Evolutionary conservation across 2,329 filamentous ascomycete genomes (phyloP).

Genomic region (Didymella glomerata): DNA sequence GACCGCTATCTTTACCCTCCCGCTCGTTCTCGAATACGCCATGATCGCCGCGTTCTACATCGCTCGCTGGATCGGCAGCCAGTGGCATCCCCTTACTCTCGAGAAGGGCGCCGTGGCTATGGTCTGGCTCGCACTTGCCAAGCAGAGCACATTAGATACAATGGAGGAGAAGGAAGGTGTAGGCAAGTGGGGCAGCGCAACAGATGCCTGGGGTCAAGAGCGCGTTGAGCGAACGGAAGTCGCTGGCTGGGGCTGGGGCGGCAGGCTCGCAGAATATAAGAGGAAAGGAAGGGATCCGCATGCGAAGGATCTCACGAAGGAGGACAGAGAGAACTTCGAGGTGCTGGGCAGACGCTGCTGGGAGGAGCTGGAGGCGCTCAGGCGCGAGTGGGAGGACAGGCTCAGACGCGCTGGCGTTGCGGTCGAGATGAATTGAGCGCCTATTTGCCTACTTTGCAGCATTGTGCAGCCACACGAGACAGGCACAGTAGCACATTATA

Average conservation of each 20-base stretch:
- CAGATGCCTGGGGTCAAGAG: constrained; percentile 65
- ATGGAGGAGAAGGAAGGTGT: constrained; percentile 61
- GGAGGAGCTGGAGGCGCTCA: constrained; percentile 75
- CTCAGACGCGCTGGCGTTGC: constrained; percentile 51
- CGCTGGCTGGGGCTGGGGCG: constrained; percentile 79
- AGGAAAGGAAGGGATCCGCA: constrained; percentile 66
- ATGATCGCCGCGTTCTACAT: constrained; percentile 76
- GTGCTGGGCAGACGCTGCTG: constrained; percentile 68
- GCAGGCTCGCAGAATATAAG: constrained; percentile 61
- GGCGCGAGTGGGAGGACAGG: constrained; percentile 67
- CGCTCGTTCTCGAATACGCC: constrained; percentile 71
- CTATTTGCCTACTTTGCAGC: background rate
- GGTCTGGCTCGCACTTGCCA: constrained; percentile 78
- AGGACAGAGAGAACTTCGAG: constrained; percentile 69
- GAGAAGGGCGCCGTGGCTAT: constrained; percentile 80
- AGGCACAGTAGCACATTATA: constrained; percentile 8
- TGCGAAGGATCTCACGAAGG: constrained; percentile 66
- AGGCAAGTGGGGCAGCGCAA: constrained; percentile 86
- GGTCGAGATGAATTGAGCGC: constrained; percentile 39
- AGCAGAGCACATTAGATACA: constrained; percentile 68
- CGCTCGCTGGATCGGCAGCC: constrained; percentile 79
- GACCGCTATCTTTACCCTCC: constrained; percentile 81
- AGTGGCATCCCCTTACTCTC: constrained; percentile 82
- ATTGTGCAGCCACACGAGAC: constrained; percentile 1
- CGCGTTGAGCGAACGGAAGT: constrained; percentile 81